phyloP scores from a whole-genome alignment of 2,329 filamentous ascomycete species.

The Colletotrichum liaoningense region DNA sequence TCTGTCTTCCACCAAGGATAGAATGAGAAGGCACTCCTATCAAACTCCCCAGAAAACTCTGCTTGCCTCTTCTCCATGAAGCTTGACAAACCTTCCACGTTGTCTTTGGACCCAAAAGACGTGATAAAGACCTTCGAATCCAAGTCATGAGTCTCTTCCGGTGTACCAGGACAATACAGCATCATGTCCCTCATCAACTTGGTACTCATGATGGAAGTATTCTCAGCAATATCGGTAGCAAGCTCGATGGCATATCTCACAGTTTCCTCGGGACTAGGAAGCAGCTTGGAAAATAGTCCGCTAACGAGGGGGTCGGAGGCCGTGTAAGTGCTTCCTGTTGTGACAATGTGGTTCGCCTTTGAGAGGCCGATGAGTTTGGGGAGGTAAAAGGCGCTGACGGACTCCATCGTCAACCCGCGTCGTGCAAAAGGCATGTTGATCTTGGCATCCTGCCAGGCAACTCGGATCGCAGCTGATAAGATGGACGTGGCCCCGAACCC shows the following conservation, averaged over 20 bases:
- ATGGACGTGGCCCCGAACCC: conserved; percentile 37
- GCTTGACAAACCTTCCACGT: not conserved
- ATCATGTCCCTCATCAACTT: conserved; percentile 35
- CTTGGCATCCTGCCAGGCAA: conserved; percentile 22
- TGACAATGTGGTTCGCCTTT: conserved; percentile 31
- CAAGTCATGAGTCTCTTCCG: conserved; percentile 17
- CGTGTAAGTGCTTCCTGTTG: conserved; percentile 27
- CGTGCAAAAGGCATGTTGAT: conserved; percentile 36
- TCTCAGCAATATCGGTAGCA: conserved; percentile 5
- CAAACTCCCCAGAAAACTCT: not conserved
- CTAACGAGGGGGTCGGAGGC: conserved; percentile 17
- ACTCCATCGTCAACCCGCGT: conserved; percentile 36
- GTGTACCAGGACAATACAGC: conserved; percentile 17
- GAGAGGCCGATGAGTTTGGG: conserved; percentile 31
- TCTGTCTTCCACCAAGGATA: conserved; percentile 1
- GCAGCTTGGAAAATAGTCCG: too few species aligned
- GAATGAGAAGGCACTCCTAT: not conserved
- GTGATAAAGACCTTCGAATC: conserved; percentile 1
- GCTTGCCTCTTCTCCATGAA: not conserved
- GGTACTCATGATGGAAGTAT: conserved; percentile 25
- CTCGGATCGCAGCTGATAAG: conserved; percentile 29
- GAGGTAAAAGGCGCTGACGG: conserved; percentile 35
- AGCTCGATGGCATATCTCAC: too few species aligned
- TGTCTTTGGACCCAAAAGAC: not conserved
- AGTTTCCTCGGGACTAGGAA: too few species aligned